A percentile compares a stretch with the other conserved stretches of the same genome.
These are phyloP conservation scores for Sporobolomyces roseus DNA, from an alignment of 768 basidiomycete genomes.

Conservation along the genomic window DNA sequence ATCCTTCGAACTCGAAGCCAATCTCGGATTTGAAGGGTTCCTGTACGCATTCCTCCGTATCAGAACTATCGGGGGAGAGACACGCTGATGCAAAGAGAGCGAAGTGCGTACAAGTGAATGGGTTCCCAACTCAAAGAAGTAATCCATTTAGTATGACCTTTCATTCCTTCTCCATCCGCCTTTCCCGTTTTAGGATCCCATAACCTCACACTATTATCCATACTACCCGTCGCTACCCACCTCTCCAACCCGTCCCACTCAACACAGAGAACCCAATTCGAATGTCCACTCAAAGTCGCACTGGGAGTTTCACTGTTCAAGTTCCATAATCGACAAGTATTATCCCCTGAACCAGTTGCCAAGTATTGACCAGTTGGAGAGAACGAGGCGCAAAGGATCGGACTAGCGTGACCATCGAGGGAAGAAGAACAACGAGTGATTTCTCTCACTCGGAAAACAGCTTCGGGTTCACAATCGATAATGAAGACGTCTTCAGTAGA, in stretches of 20 bases:
- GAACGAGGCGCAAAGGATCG: conserved; percentile 91
- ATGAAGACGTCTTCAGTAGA: conserved; percentile 76
- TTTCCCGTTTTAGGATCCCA: conserved; percentile 95
- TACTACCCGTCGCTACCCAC: conserved; percentile 89
- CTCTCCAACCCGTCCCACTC: conserved; percentile 96
- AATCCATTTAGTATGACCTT: conserved; percentile 94
- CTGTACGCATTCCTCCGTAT: too few species aligned
- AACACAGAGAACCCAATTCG: conserved; percentile 93
- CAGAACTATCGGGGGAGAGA: conserved; percentile 15
- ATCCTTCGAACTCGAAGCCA: conserved; percentile 95
- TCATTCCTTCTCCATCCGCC: conserved; percentile 76
- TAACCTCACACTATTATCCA: conserved; percentile 79
- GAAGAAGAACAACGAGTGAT: conserved; percentile 77
- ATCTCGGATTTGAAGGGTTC: conserved; percentile 56
- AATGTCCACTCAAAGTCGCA: conserved; percentile 78
- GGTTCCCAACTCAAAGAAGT: conserved; percentile 95
- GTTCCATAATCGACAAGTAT: conserved; percentile 88
- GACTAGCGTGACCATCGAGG: conserved; percentile 63
- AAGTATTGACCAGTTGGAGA: conserved; percentile 87
- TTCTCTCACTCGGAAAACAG: conserved; percentile 87
- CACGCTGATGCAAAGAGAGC: conserved; percentile 46
- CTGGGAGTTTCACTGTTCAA: conserved; percentile 87
- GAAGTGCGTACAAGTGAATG: conserved; percentile 86
- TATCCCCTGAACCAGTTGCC: conserved; percentile 93
- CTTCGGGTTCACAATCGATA: conserved; percentile 88